phyloP scores from a whole-genome alignment of 805 yeast genomes.

The Monosporozyma solicola region DNA sequence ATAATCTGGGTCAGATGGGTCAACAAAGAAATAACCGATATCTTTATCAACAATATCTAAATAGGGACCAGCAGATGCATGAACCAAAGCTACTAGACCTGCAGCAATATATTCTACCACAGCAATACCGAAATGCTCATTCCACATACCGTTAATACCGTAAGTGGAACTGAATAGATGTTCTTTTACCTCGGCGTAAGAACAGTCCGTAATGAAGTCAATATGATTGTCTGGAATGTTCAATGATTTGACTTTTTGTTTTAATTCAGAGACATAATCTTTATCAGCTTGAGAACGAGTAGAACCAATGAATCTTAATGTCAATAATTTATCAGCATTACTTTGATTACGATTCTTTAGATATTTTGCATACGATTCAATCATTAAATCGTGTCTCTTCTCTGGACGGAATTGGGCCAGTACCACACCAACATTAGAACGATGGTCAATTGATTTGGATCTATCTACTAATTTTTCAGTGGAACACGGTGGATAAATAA shows the following conservation, averaged over 20 bases:
- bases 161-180: conserved; percentile 49
- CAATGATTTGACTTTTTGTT: conserved; percentile 35
- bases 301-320: conserved; percentile 71
- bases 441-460: conserved; percentile 5
- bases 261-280: conserved; percentile 43
- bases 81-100: conserved; percentile 82
- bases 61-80: conserved; percentile 92
- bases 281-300: conserved; percentile 66
- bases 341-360: conserved; percentile 18
- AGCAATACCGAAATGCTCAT: conserved; percentile 97
- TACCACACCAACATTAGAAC: conserved; percentile 32
- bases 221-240: conserved; percentile 35
- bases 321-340: conserved; percentile 33
- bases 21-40: conserved; percentile 69
- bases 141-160: conserved; percentile 98
- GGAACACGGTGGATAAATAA: conserved; percentile 87
- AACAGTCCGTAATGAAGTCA: conserved; percentile 62
- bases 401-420: conserved; percentile 95
- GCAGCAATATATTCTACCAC: conserved; percentile 86
- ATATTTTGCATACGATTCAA: conserved; percentile 55
- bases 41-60: conserved; percentile 71
- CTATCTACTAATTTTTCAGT: conserved; percentile 42
- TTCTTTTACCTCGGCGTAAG: conserved; percentile 51
- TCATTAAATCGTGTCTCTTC: conserved; percentile 71
- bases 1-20: conserved; percentile 65